Percentiles rank a stretch among this genome's conserved stretches.
These are phyloP conservation scores for Posidonia oceanica DNA, from an alignment of 116 monocot species.

Conservation along the genomic window DNA sequence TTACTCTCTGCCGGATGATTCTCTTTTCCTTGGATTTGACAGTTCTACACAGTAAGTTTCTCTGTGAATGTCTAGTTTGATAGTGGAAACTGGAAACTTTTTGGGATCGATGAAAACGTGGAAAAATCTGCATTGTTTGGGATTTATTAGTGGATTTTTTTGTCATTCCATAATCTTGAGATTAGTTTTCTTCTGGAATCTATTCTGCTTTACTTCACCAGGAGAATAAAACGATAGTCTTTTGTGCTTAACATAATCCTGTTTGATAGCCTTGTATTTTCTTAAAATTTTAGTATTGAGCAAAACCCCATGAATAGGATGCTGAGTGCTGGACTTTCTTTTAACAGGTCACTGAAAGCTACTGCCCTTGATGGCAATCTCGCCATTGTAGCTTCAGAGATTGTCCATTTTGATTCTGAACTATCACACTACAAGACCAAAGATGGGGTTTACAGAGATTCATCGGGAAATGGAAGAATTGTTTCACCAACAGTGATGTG, in stretches of 20 bases:
- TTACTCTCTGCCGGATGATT: slow-evolving; percentile 39
- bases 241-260: background rate
- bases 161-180: too few relatives aligned
- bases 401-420: slow-evolving; percentile 77
- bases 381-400: slow-evolving; percentile 51
- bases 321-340: slow-evolving; percentile 1
- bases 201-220: too few relatives aligned
- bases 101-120: too few relatives aligned
- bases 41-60: slow-evolving; percentile 75
- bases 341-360: slow-evolving; percentile 73
- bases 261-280: background rate
- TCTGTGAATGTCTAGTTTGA: background rate
- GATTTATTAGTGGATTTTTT: background rate
- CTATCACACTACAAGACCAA: slow-evolving; percentile 80
- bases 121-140: background rate
- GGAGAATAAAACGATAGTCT: too few relatives aligned
- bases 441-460: slow-evolving; percentile 84
- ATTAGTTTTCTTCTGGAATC: too few relatives aligned
- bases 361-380: slow-evolving; percentile 71
- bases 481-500: slow-evolving; percentile 95
- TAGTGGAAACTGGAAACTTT: too few relatives aligned
- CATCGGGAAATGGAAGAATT: slow-evolving; percentile 51
- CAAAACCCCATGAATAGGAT: too few relatives aligned
- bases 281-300: background rate
- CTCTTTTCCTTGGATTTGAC: slow-evolving; percentile 80